Conservation (phyloP, 306 rosid genomes). For the Quillaja saponaria region DNA sequence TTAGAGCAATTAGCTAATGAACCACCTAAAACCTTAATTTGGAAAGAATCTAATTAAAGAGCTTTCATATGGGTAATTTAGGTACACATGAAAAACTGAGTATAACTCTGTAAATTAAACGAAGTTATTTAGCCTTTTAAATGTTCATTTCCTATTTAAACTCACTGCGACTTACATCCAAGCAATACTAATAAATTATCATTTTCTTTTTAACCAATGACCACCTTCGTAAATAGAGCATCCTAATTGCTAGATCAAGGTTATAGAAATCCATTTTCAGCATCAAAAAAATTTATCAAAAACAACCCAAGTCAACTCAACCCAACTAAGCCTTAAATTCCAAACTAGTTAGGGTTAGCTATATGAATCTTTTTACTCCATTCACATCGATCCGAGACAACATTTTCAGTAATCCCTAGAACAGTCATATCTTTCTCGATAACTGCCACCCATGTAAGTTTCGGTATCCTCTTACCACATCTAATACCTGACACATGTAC, state of each 20-base stretch:
- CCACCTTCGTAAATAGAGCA: not conserved
- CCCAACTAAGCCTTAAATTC: too few species aligned
- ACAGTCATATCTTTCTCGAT: too few species aligned
- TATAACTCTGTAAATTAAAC: not conserved
- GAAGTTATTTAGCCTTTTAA: not conserved
- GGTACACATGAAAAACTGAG: too few species aligned
- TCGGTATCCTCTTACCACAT: too few species aligned
- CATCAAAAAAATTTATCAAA: slow-evolving; percentile 1
- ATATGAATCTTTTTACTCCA: too few species aligned
- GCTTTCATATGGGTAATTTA: not conserved
- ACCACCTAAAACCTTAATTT: slow-evolving; percentile 12
- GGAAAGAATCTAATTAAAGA: not conserved
- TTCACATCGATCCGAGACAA: too few species aligned
- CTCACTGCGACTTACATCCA: slow-evolving; percentile 1
- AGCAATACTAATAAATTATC: too few species aligned
- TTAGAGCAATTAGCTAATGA: slow-evolving; percentile 10
- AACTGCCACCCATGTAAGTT: too few species aligned
- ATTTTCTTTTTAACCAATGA: slow-evolving; percentile 14
- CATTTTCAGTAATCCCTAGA: too few species aligned
- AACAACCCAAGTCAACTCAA: too few species aligned
- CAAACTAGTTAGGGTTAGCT: too few species aligned
- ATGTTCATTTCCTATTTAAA: slow-evolving; percentile 5
- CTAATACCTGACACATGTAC: too few species aligned
- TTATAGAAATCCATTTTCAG: slow-evolving; percentile 5
- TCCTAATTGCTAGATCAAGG: slow-evolving; percentile 2